Base-by-base conservation (phyloP, 2,329 filamentous ascomycete species). In the Mollisia scopiformis region DNA sequence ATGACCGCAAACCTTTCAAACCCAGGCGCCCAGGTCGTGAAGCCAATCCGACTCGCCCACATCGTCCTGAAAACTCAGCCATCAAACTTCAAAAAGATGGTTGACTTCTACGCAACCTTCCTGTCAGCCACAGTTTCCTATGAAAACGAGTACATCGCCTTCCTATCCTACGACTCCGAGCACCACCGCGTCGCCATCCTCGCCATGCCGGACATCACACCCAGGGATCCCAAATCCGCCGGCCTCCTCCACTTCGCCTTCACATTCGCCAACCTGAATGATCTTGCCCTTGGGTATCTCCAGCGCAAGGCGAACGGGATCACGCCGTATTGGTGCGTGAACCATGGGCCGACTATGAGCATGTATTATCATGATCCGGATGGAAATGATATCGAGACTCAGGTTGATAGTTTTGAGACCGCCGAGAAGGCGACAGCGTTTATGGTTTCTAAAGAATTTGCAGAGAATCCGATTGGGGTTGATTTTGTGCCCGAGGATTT, bases 311-410 rank as follows among this genome's bases (percentile, higher is more conserved):
- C 46, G 19, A 19, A 58, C 13, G 49, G 56, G 2, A 58, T 58
- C n/a, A 30, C 37, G n/a, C 56, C 56, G n/a, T 58, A 33, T 21
- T 58, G 56, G 49, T 43, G 47, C 28, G 56, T 58, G 2, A 58
- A 53, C n/a, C 56, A 58, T 35, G 56, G 56, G 8, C 33, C 47
- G n/a, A 58, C 47, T 5, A 58, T 35, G 25, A 58, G 56, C 28
- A 43, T 58, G 23, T 58, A 58, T 33, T 58, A 58, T 16, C 33
- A 27, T 16, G 56, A 58, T 35, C 56, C 56, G 7, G 56, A 58
- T 35, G 56, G 56, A 23, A 58, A 58, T 21, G 56, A 58, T 33
- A 35, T 58, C 10, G 56, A 58, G 35, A 58, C 56, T 30, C 47
- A 53, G n/a, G 56, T 58, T 14, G 56, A 58, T 11, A 52, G 46